Percentiles rank a stretch among this genome's conserved stretches.
Conservation (phyloP, 441 rosid genomes). For the Arabidopsis lyrata region DNA sequence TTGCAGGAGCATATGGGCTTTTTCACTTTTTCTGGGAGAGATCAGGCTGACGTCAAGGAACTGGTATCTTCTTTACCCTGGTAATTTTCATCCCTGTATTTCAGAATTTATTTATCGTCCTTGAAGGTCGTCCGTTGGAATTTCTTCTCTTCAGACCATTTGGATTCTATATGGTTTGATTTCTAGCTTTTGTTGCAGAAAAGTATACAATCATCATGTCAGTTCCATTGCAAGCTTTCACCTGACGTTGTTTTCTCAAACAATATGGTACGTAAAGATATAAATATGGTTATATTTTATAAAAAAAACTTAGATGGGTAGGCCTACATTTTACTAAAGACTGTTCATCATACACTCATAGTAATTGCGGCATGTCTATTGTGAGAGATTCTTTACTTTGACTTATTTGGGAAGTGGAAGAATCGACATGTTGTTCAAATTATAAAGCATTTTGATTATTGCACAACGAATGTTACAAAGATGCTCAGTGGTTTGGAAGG, state of each 20-base stretch:
- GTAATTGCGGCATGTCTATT: conserved; percentile 20
- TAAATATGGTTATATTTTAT: conserved; percentile 18
- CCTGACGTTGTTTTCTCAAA: conserved; percentile 60
- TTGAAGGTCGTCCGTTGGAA: conserved; percentile 18
- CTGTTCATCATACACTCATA: conserved; percentile 12
- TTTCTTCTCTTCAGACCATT: conserved; percentile 5
- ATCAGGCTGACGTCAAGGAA: conserved; percentile 59
- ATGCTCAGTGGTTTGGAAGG: conserved; percentile 20
- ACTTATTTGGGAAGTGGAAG: conserved; percentile 14
- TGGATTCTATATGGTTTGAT: conserved; percentile 23
- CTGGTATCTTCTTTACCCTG: conserved; percentile 90
- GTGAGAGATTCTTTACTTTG: conserved; percentile 28
- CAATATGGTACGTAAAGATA: conserved; percentile 70
- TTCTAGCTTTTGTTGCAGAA: conserved; percentile 65
- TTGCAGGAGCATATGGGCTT: conserved; percentile 59
- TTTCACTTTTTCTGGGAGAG: conserved; percentile 52
- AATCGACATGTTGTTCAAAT: conserved; percentile 19
- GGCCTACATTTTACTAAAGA: conserved; percentile 6
- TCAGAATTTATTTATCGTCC: conserved; percentile 25
- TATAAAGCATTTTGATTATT: conserved; percentile 27
- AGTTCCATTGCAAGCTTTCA: conserved; percentile 82
- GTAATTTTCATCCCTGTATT: conserved; percentile 65
- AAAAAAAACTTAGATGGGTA: conserved; percentile 1
- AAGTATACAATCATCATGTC: conserved; percentile 56
- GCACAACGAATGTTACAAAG: conserved; percentile 18